phyloP scores from a whole-genome alignment of 2,329 filamentous ascomycete genomes.

The Botrytis aclada region DNA sequence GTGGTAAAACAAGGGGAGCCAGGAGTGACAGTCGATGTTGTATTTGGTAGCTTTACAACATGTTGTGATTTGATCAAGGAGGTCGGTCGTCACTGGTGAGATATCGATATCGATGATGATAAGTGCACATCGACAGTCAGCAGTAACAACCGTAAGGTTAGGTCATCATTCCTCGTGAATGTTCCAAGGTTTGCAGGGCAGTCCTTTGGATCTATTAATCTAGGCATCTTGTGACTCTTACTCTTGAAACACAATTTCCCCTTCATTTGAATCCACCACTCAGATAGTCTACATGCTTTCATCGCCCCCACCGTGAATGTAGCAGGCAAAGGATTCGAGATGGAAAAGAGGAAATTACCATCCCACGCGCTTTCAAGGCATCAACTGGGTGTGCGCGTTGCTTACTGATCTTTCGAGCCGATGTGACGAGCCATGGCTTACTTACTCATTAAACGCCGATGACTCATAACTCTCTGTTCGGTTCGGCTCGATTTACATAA shows the following conservation, averaged over 20 bases:
- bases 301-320: not conserved
- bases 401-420: not conserved
- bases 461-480: not conserved
- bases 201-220: not conserved
- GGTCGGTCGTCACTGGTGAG: too few species aligned
- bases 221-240: not conserved
- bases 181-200: too few species aligned
- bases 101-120: not conserved
- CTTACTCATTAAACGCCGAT: not conserved
- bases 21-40: not conserved
- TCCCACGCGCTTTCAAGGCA: not conserved
- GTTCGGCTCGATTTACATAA: not conserved
- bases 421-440: not conserved
- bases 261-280: not conserved
- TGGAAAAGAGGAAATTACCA: not conserved
- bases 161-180: too few species aligned
- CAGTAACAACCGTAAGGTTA: too few species aligned
- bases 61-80: too few species aligned
- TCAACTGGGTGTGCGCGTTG: not conserved
- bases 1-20: too few species aligned
- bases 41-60: too few species aligned
- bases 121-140: not conserved
- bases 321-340: not conserved
- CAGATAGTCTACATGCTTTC: not conserved
- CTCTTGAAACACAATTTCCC: not conserved